Percentiles rank a stretch among this genome's conserved stretches.
These are phyloP conservation scores for Rugosomyces carneus DNA, from an alignment of 1,284 basidiomycete genomes.

Conservation along the genomic window DNA sequence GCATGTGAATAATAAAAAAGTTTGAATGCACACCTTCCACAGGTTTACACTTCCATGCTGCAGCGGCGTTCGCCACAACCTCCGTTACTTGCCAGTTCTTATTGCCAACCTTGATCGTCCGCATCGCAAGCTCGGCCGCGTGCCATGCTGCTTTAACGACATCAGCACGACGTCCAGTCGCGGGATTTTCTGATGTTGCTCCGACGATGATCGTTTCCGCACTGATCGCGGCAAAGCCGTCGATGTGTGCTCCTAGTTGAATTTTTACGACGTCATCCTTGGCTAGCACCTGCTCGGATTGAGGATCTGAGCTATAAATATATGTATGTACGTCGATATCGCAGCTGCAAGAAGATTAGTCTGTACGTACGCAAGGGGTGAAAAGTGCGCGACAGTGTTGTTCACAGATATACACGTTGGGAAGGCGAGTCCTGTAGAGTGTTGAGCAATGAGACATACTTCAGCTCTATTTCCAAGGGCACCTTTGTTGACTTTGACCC, in stretches of 20 bases:
- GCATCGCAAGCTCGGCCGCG: conserved; percentile 88
- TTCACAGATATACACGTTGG: conserved; percentile 93
- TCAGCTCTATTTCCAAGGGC: conserved; percentile 28
- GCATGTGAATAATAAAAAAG: neutral
- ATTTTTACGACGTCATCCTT: conserved; percentile 95
- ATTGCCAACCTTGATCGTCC: conserved; percentile 81
- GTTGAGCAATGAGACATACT: conserved; percentile 9
- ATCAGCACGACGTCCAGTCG: conserved; percentile 84
- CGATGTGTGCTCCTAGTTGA: conserved; percentile 94
- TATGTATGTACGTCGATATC: neutral
- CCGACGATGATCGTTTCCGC: conserved; percentile 92
- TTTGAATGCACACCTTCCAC: conserved; percentile 67
- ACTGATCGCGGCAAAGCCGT: conserved; percentile 84
- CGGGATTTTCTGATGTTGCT: conserved; percentile 63
- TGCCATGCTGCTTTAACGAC: conserved; percentile 90
- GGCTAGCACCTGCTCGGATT: conserved; percentile 62
- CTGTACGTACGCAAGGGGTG: conserved; percentile 61
- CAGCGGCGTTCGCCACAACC: conserved; percentile 68
- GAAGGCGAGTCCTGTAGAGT: conserved; percentile 78
- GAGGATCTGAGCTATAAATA: conserved; percentile 56
- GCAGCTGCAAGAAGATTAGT: conserved; percentile 11
- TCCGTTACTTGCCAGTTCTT: conserved; percentile 96
- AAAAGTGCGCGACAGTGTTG: conserved; percentile 81
- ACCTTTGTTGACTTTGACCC: conserved; percentile 86
- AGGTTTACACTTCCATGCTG: conserved; percentile 78